These are phyloP conservation scores for Plasmodium inui DNA, from an alignment of 169 alveolate genomes.

Conservation along the genomic window DNA sequence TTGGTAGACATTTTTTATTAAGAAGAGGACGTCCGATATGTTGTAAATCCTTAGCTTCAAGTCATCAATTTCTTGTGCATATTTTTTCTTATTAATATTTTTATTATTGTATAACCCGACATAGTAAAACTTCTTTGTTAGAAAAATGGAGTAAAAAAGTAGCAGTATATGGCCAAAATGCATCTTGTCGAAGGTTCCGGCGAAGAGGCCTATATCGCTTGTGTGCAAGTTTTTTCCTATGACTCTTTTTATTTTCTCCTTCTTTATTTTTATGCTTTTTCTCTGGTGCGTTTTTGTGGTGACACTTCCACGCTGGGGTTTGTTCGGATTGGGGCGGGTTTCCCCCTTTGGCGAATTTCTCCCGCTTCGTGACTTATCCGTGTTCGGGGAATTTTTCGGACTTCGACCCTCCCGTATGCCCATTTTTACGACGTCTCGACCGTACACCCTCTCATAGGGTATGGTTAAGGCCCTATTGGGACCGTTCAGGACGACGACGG, in stretches of 20 bases:
- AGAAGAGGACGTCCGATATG: slow-evolving; percentile 38
- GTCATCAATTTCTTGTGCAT: slow-evolving; percentile 73
- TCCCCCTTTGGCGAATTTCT: background rate
- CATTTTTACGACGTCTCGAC: slow-evolving; percentile 1
- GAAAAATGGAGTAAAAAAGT: slow-evolving; percentile 48
- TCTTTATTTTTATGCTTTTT: slow-evolving; percentile 39
- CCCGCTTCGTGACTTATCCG: background rate
- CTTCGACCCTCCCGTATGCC: background rate
- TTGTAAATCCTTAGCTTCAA: slow-evolving; percentile 40
- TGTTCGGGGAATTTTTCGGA: background rate
- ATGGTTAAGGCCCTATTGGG: slow-evolving; percentile 9
- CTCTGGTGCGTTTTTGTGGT: background rate
- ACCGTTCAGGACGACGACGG: slow-evolving; percentile 21
- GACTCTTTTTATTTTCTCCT: slow-evolving; percentile 54
- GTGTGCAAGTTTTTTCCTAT: slow-evolving; percentile 32
- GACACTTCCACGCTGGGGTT: background rate
- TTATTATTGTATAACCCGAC: slow-evolving; percentile 70
- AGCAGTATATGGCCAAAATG: slow-evolving; percentile 66
- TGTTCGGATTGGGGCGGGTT: background rate
- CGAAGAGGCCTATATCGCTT: slow-evolving; percentile 67
- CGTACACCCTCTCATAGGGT: slow-evolving; percentile 13
- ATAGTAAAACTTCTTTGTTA: slow-evolving; percentile 51
- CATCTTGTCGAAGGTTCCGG: slow-evolving; percentile 72
- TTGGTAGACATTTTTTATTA: slow-evolving; percentile 61
- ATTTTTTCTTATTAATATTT: slow-evolving; percentile 61